Conservation (phyloP, 768 basidiomycete genomes). For the Russula lepida region DNA sequence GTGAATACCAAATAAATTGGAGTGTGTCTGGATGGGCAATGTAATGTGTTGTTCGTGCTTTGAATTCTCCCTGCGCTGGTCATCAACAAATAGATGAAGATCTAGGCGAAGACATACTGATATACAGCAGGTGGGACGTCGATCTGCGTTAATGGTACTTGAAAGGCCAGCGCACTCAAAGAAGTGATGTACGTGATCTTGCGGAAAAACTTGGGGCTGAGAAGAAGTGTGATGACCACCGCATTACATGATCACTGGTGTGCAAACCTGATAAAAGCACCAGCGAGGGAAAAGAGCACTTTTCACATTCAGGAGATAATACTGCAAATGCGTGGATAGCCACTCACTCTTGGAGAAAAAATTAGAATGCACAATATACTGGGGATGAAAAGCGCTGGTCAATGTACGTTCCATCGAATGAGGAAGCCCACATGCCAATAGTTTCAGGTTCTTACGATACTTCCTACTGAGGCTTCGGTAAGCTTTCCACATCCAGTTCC, state of each 20-base stretch:
- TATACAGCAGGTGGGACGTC: conserved; percentile 79
- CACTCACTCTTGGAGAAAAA: conserved; percentile 77
- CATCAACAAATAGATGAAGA: not conserved
- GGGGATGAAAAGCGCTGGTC: conserved; percentile 1
- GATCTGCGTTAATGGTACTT: conserved; percentile 81
- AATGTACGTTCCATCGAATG: conserved; percentile 5
- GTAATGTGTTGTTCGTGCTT: conserved; percentile 63
- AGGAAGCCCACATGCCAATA: conserved; percentile 43
- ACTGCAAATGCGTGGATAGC: not conserved
- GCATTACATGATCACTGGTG: not conserved
- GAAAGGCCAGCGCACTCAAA: conserved; percentile 64
- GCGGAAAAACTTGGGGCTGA: conserved; percentile 81
- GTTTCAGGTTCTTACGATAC: conserved; percentile 84
- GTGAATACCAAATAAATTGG: conserved; percentile 70
- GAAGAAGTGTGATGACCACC: not conserved
- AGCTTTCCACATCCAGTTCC: conserved; percentile 91
- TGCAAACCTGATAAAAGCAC: conserved; percentile 74
- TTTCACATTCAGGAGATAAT: conserved; percentile 12
- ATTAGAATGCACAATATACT: conserved; percentile 84
- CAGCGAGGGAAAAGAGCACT: conserved; percentile 88
- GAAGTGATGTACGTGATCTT: conserved; percentile 73
- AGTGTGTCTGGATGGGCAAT: conserved; percentile 51
- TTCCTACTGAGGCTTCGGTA: conserved; percentile 74
- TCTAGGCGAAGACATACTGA: conserved; percentile 41
- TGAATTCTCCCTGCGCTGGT: conserved; percentile 56